phyloP scores from a whole-genome alignment of 805 yeast genomes.

The Metschnikowia matae region DNA sequence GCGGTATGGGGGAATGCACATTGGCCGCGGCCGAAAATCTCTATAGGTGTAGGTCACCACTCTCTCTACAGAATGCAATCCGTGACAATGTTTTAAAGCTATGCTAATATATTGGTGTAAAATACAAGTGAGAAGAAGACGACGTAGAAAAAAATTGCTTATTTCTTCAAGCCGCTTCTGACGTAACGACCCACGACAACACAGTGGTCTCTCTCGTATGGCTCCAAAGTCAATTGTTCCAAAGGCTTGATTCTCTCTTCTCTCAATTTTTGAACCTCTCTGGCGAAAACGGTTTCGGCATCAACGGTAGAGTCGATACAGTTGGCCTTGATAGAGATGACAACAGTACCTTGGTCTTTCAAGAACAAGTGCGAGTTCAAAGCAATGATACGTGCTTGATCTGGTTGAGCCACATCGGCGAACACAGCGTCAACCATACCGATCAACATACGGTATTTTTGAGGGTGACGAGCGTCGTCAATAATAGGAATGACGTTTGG shows the following conservation, averaged over 20 bases:
- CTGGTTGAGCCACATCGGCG: conserved; percentile 99
- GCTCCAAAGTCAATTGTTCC: conserved; percentile 98
- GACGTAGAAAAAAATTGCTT: conserved; percentile 11
- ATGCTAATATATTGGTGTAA: conserved; percentile 15
- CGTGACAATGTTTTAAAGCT: conserved; percentile 9
- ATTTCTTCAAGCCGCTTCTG: conserved; percentile 74
- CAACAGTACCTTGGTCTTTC: conserved; percentile 98
- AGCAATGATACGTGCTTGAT: conserved; percentile 99
- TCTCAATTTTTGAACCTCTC: conserved; percentile 98
- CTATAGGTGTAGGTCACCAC: not conserved
- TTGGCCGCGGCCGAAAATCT: not conserved
- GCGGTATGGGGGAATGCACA: not conserved
- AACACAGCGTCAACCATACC: conserved; percentile 99
- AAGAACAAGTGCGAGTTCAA: conserved; percentile 96
- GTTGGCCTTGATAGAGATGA: conserved; percentile 98
- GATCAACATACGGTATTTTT: conserved; percentile 97
- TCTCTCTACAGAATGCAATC: not conserved
- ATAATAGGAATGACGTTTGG: conserved; percentile 98
- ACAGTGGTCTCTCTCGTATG: conserved; percentile 99
- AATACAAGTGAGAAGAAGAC: conserved; percentile 13
- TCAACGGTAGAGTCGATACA: conserved; percentile 99
- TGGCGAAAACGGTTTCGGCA: conserved; percentile 98
- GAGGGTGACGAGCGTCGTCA: conserved; percentile 99
- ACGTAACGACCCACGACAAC: conserved; percentile 95
- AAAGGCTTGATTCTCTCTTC: conserved; percentile 98